Percentiles rank a stretch among this genome's conserved stretches.
These are phyloP conservation scores for Acidiella bohemica DNA, from an alignment of 495 filamentous ascomycete genomes.

Conservation along the genomic window DNA sequence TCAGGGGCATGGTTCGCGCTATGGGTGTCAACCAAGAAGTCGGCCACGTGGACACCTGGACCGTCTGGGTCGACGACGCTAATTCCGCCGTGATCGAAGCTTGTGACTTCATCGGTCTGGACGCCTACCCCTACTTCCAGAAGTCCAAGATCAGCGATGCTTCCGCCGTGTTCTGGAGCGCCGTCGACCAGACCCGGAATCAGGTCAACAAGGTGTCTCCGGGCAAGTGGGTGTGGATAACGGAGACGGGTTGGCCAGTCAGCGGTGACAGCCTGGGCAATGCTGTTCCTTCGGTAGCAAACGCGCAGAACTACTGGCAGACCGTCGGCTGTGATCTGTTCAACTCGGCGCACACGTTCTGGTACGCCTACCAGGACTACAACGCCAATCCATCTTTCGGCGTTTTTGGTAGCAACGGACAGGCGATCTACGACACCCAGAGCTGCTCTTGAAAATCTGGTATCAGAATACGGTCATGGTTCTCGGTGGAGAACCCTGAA, in stretches of 20 bases:
- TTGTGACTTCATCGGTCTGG: constrained; percentile 22
- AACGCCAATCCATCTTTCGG: constrained; percentile 15
- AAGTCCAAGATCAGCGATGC: constrained; percentile 8
- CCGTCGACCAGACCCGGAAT: constrained; percentile 15
- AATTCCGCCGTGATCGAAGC: constrained; percentile 20
- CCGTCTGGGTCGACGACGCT: constrained; percentile 18
- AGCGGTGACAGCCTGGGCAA: constrained; percentile 14
- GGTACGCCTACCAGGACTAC: constrained; percentile 27
- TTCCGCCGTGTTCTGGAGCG: constrained; percentile 15
- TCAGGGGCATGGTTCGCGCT: constrained; percentile 23
- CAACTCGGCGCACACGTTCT: constrained; percentile 20
- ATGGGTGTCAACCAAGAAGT: constrained; percentile 21
- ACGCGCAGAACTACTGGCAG: constrained; percentile 26
- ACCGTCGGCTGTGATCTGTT: constrained; percentile 22
- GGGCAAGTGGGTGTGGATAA: constrained; percentile 24
- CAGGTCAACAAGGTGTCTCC: constrained; percentile 18
- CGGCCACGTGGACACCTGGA: constrained; percentile 26
- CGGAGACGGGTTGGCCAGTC: constrained; percentile 23
- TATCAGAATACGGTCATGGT: no score
- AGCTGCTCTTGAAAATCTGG: no score
- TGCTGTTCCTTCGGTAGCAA: constrained; percentile 18
- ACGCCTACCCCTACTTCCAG: constrained; percentile 22
- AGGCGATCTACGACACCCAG: constrained; percentile 10
- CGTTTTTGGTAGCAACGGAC: constrained; percentile 8
- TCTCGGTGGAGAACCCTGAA: no score